Evolutionary conservation across 352 stramenopile genomes (phyloP).

Genomic region (Phytophthora megakarya): DNA sequence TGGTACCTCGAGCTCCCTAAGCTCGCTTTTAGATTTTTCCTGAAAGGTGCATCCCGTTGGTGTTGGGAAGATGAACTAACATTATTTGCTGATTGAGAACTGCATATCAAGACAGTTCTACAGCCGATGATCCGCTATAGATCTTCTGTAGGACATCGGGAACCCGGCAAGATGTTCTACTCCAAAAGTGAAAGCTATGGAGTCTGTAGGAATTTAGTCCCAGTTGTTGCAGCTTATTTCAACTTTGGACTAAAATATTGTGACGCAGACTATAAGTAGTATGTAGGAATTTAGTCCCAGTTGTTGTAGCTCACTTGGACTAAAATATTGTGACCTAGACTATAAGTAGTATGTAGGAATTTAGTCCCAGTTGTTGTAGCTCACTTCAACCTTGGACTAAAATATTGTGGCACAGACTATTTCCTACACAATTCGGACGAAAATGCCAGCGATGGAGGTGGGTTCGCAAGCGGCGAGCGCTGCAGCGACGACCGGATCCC

Average conservation of each 20-base stretch:
- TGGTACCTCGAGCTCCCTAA: no score
- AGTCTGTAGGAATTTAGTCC: no score
- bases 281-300: no score
- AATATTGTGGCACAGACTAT: background rate
- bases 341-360: no score
- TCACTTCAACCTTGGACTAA: constrained; percentile 18
- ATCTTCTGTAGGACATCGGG: constrained; percentile 95
- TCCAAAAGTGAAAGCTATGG: constrained; percentile 30
- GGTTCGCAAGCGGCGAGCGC: constrained; percentile 1
- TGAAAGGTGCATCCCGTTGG: constrained; percentile 96
- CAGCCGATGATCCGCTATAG: no score
- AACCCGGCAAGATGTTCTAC: constrained; percentile 97
- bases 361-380: background rate
- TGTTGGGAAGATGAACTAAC: constrained; percentile 93
- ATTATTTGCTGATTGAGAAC: constrained; percentile 91
- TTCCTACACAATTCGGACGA: background rate
- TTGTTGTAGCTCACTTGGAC: no score
- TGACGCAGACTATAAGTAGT: no score
- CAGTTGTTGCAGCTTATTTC: no score
- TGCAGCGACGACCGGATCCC: constrained; percentile 6
- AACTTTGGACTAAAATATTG: no score
- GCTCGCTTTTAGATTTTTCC: no score
- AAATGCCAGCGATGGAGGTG: constrained; percentile 29
- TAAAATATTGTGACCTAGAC: no score
- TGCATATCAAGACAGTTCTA: constrained; percentile 92